Conservation (phyloP, 2,329 filamentous ascomycete species). For the Cercospora sp. region DNA sequence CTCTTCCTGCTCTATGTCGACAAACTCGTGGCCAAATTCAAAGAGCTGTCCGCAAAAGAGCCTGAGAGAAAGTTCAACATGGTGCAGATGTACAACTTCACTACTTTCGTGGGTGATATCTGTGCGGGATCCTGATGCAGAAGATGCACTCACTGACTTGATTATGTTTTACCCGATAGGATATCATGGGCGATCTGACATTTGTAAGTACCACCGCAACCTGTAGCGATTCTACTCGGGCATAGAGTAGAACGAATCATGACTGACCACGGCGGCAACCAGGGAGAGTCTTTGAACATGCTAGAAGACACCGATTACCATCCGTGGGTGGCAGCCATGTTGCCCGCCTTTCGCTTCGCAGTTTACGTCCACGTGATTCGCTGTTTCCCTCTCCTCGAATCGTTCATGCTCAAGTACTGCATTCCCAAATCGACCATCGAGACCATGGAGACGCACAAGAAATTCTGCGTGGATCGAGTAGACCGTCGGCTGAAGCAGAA, state of each 20-base stretch:
- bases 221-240: background rate
- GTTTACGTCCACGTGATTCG: conserved; percentile 13
- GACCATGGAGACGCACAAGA: conserved; percentile 11
- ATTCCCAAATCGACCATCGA: conserved; percentile 3
- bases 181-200: conserved; percentile 36
- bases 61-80: conserved; percentile 32
- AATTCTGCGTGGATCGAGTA: conserved; percentile 16
- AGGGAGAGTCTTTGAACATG: conserved; percentile 28
- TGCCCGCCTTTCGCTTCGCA: conserved; percentile 12
- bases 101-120: conserved; percentile 28
- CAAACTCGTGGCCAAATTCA: conserved; percentile 43
- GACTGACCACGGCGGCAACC: conserved; percentile 8
- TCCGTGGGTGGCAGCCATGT: conserved; percentile 34
- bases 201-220: conserved; percentile 28
- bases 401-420: conserved; percentile 2
- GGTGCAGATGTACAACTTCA: conserved; percentile 35
- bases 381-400: conserved; percentile 9
- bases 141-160: background rate
- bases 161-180: background rate
- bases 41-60: conserved; percentile 32
- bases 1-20: conserved; percentile 45
- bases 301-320: conserved; percentile 39
- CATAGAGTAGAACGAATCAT: conserved; percentile 26
- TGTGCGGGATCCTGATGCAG: background rate
- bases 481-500: conserved; percentile 20